Conservation (phyloP, 257 asterid species). For the Parsonsia alboflavescens region DNA sequence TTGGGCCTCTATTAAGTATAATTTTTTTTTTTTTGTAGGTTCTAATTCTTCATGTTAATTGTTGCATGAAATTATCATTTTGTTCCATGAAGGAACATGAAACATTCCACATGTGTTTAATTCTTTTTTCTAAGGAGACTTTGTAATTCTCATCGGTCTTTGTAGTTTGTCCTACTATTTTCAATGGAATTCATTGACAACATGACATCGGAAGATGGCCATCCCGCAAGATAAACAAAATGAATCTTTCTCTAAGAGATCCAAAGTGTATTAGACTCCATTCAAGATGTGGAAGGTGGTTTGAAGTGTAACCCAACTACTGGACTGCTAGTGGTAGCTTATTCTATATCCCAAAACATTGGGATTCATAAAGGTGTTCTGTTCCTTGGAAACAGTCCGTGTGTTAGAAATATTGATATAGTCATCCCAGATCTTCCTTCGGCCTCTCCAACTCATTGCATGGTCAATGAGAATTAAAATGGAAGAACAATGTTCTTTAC, state of each 20-base stretch:
- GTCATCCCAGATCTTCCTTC: conserved; percentile 21
- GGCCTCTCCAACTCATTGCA: conserved; percentile 24
- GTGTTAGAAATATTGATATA: conserved; percentile 21
- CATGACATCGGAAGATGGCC: conserved; percentile 95
- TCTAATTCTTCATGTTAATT: no score
- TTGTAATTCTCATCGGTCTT: neutral
- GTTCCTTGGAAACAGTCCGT: conserved; percentile 19
- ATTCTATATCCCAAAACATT: conserved; percentile 37
- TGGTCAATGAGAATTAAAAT: conserved; percentile 33
- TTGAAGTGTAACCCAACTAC: conserved; percentile 52
- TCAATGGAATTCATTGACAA: conserved; percentile 80
- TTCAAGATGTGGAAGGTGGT: conserved; percentile 73
- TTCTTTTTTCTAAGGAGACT: neutral
- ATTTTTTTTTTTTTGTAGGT: no score
- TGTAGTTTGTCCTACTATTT: conserved; percentile 87
- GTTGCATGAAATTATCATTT: no score
- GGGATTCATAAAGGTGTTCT: conserved; percentile 26
- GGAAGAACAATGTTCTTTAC: conserved; percentile 44
- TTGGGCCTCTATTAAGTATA: no score
- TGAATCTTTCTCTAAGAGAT: conserved; percentile 74
- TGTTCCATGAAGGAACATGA: no score
- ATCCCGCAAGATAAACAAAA: conserved; percentile 81
- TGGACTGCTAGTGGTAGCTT: conserved; percentile 45
- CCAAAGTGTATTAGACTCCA: conserved; percentile 70
- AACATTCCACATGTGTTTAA: neutral